phyloP scores from a whole-genome alignment of 805 yeast genomes.

The Saccharomycopsis schoenii region DNA sequence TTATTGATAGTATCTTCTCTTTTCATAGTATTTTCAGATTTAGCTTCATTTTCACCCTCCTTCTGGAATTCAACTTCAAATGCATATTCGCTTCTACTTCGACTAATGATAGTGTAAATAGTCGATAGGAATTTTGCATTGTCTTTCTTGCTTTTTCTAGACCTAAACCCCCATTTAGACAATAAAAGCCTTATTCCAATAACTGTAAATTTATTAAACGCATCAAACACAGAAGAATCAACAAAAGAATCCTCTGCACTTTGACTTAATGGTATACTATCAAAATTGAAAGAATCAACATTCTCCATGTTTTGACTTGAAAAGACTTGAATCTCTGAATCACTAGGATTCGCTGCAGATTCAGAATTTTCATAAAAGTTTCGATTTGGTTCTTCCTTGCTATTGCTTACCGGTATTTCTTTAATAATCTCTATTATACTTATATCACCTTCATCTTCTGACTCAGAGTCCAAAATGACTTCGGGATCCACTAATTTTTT shows the following conservation, averaged over 20 bases:
- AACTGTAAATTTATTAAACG: not conserved
- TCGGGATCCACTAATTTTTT: not conserved
- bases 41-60: not conserved
- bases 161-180: constrained; percentile 12
- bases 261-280: too few species aligned
- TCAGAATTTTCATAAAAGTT: not conserved
- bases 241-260: not conserved
- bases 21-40: not conserved
- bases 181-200: constrained; percentile 1
- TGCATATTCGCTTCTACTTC: not conserved
- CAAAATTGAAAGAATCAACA: not conserved
- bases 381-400: not conserved
- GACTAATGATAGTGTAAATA: not conserved
- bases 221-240: not conserved
- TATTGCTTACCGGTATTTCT: not conserved
- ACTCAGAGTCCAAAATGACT: constrained; percentile 14
- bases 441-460: constrained; percentile 13
- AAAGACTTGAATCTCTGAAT: constrained; percentile 13
- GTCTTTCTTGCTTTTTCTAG: constrained; percentile 7
- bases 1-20: not conserved
- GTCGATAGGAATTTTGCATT: not conserved
- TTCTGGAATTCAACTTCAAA: not conserved
- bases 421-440: constrained; percentile 16
- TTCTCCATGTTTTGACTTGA: constrained; percentile 7
- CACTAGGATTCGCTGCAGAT: not conserved